Conservation (phyloP, 768 basidiomycete genomes). For the Tricholoma saponaceum region DNA sequence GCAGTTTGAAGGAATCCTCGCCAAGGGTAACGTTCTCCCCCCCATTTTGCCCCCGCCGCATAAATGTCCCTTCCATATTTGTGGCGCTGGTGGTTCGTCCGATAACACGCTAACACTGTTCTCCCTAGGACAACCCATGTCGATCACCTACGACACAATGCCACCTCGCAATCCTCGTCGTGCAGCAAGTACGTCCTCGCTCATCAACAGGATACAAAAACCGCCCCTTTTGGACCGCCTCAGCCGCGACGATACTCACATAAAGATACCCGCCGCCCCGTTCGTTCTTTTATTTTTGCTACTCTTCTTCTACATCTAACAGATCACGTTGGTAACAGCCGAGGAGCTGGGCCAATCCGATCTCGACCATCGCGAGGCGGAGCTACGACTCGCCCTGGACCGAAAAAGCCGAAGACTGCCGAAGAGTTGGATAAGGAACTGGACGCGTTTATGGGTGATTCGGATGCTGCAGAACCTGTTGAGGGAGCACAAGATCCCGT, state of each 20-base stretch:
- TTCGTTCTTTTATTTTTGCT: not conserved
- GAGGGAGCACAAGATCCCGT: conserved; percentile 13
- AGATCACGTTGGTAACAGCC: conserved; percentile 15
- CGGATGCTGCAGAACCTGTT: conserved; percentile 24
- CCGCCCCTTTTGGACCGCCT: conserved; percentile 67
- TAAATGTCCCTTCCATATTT: not conserved
- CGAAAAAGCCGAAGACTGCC: conserved; percentile 64
- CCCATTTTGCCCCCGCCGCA: not conserved
- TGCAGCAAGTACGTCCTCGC: conserved; percentile 52
- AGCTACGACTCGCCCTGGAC: conserved; percentile 19
- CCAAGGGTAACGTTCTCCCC: conserved; percentile 62
- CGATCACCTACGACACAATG: conserved; percentile 55
- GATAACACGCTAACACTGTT: conserved; percentile 3
- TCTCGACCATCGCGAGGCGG: conserved; percentile 32
- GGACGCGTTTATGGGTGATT: conserved; percentile 80
- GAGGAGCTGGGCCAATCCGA: conserved; percentile 47
- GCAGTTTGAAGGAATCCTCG: conserved; percentile 81
- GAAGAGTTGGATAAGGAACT: conserved; percentile 87
- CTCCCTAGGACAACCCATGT: conserved; percentile 69
- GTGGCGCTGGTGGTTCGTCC: not conserved
- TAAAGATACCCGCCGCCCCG: conserved; percentile 33
- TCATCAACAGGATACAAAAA: conserved; percentile 75
- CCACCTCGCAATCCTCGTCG: conserved; percentile 46
- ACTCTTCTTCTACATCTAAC: not conserved
- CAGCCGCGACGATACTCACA: conserved; percentile 38